Base-by-base conservation (phyloP, 1,139 yeast species). In the Hemisphaericaspora lyxosophila region DNA sequence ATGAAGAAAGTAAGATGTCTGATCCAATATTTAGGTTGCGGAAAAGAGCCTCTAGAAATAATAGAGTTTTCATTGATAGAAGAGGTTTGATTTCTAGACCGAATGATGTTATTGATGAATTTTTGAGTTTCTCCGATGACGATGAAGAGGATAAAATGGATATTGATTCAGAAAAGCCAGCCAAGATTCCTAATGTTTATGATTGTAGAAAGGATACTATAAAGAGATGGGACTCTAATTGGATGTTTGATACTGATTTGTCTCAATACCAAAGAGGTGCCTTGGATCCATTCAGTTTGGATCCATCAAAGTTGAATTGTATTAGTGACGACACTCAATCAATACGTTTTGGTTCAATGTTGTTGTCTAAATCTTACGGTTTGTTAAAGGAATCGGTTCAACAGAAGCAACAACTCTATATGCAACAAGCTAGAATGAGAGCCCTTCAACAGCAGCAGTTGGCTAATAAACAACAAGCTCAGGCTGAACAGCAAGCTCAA, bases 271-370 rank as follows among this genome's bases (percentile, higher is more conserved):
- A 72, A 26, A 66, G 64, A 43, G 83, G 80, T 26, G 51, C 67
- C 19, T 55, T 62, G 46, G 70, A 70, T 36, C 83, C 83, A 36
- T 75, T 83, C 46, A 74, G 84, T 44, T 74, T 90, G 40, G 82
- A 77, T 54, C 83, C 83, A 1, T 75, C 82, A 0, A 73, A 78
- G 41, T 70, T 89, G 51, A 90, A 89, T 54, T 85, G 86, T 46
- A 87, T 89, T 35, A 80, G 90, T 15, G 85, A 84, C 41, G 94
- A 83, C 40, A 89, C 97, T 0, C 97, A 89, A 61, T 82, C 86
- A 0, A 86, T 90, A 26, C 71, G 97, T 45, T 89, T 90, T 60
- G 96, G 97, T 5, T 81, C 95, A 4, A 88, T 89, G 96, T 64
- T 90, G 31, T 70, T 89, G 34, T 81, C 94, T 4, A 90, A 90